Evolutionary conservation across 2,329 filamentous ascomycete species (phyloP).

Genomic region (Neofusicoccum umdonicola): DNA sequence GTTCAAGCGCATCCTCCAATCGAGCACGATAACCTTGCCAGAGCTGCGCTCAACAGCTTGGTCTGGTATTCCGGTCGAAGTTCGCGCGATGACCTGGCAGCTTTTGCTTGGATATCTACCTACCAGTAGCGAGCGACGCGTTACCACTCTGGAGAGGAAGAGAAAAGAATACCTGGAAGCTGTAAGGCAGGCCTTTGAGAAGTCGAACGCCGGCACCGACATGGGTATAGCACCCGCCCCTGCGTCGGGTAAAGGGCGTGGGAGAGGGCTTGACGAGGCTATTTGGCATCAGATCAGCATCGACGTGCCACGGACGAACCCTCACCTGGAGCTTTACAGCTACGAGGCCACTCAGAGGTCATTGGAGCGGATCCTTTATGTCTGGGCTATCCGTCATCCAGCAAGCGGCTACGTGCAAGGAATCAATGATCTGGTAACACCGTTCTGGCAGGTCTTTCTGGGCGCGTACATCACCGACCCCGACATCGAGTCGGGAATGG

Average conservation of each 20-base stretch:
- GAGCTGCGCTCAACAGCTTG: slow-evolving; percentile 85
- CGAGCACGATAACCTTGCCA: slow-evolving; percentile 80
- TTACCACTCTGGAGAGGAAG: slow-evolving; percentile 87
- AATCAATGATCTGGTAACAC: slow-evolving; percentile 96
- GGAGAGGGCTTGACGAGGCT: slow-evolving; percentile 86
- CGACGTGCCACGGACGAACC: slow-evolving; percentile 93
- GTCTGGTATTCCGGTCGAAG: slow-evolving; percentile 92
- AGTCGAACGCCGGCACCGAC: slow-evolving; percentile 54
- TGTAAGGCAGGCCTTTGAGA: slow-evolving; percentile 66
- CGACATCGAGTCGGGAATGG: slow-evolving; percentile 91
- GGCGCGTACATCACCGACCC: slow-evolving; percentile 92
- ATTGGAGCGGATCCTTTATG: slow-evolving; percentile 88
- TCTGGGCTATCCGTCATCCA: slow-evolving; percentile 96
- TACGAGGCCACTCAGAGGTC: slow-evolving; percentile 96
- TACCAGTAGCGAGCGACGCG: slow-evolving; percentile 90
- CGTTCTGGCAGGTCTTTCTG: slow-evolving; percentile 97
- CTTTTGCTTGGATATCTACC: slow-evolving; percentile 91
- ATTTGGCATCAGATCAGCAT: slow-evolving; percentile 99
- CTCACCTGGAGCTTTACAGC: slow-evolving; percentile 89
- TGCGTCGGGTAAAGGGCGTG: slow-evolving; percentile 54
- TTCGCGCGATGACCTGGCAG: slow-evolving; percentile 99
- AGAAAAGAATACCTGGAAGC: slow-evolving; percentile 95
- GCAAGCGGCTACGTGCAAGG: slow-evolving; percentile 98
- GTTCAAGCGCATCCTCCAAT: slow-evolving; percentile 92
- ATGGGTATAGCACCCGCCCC: slow-evolving; percentile 37